Base-by-base conservation (phyloP, 2,329 filamentous ascomycete species). In the Botryotinia globosa region DNA sequence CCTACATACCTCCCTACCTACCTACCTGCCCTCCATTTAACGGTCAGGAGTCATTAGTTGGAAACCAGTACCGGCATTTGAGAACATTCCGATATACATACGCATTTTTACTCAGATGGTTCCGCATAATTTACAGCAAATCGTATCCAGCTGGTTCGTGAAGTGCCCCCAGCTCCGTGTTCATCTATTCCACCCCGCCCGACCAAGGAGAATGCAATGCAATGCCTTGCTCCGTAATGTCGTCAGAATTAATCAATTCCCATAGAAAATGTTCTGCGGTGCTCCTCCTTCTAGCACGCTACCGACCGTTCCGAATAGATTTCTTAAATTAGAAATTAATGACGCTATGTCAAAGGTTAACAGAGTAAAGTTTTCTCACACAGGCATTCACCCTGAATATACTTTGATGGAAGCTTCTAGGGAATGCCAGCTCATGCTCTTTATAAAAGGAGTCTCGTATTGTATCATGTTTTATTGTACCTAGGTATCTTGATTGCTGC, bases 271-370 rank as follows among this genome's bases (percentile, higher is more conserved):
- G n/a, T 66, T 51, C 32, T 44, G 22, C 63, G 4, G 5, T n/a
- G 63, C 32, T 66, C 44, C 44, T 66, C 44, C n/a, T 48, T n/a
- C 63, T 10, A 37, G 32, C 44, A 48, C 37, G 20, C 39, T 54
- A 51, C 63, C 63, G 32, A 25, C 16, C 6, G 14, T 25, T 51
- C 45, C 45, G 32, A n/a, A 34, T n/a, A 66, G 22, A 39, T n/a
- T 51, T 66, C 63, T 65, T 66, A 66, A 66, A 37, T 37, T 65
- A 65, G 63, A 65, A 66, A 6, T 4, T 25, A 39, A 37, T 25
- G 58, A 37, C 22, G 22, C 34, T 62, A n/a, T 25, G 22, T 42
- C 29, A 29, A 29, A 42, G 32, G 22, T 48, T 51, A 51, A 37
- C 12, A 3, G 37, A 37, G 9, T n/a, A 51, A 12, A 29, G 32